phyloP scores from a whole-genome alignment of 108 stramenopile species.

The Fragilariopsis cylindrus region DNA sequence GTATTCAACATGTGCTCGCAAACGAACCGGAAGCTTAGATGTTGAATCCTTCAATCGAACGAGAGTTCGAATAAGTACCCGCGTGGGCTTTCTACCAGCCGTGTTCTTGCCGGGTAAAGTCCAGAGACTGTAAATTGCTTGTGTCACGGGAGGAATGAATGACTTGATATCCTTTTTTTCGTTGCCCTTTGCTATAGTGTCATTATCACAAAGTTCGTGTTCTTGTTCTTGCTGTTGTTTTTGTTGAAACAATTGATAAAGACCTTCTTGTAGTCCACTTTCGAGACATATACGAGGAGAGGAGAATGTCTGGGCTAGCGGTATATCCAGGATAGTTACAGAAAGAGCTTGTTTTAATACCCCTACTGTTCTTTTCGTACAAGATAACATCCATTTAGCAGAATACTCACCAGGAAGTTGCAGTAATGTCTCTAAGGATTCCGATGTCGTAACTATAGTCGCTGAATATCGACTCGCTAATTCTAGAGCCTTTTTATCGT shows the following conservation, averaged over 20 bases:
- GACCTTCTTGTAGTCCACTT: slow-evolving; percentile 30
- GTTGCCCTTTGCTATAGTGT: background rate
- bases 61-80: slow-evolving; percentile 30
- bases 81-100: background rate
- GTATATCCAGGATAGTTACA: slow-evolving; percentile 25
- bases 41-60: slow-evolving; percentile 18
- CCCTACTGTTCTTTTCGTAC: background rate
- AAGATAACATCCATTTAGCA: slow-evolving; percentile 23
- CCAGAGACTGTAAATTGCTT: slow-evolving; percentile 30
- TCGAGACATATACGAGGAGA: slow-evolving; percentile 33
- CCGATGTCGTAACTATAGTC: slow-evolving; percentile 27
- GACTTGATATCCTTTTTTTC: background rate
- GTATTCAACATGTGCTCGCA: slow-evolving; percentile 36
- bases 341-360: background rate
- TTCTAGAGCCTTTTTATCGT: slow-evolving; percentile 28
- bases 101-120: slow-evolving; percentile 13
- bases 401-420: slow-evolving; percentile 25
- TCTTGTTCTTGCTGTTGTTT: background rate
- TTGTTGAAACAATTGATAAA: slow-evolving; percentile 17
- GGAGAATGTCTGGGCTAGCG: slow-evolving; percentile 19
- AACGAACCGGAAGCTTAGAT: slow-evolving; percentile 16
- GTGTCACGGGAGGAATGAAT: background rate
- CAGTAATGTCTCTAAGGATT: slow-evolving; percentile 31
- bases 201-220: background rate
- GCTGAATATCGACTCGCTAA: slow-evolving; percentile 25